Evolutionary conservation across 768 basidiomycete species (phyloP).

Genomic region (Macrolepiota albuminosa): DNA sequence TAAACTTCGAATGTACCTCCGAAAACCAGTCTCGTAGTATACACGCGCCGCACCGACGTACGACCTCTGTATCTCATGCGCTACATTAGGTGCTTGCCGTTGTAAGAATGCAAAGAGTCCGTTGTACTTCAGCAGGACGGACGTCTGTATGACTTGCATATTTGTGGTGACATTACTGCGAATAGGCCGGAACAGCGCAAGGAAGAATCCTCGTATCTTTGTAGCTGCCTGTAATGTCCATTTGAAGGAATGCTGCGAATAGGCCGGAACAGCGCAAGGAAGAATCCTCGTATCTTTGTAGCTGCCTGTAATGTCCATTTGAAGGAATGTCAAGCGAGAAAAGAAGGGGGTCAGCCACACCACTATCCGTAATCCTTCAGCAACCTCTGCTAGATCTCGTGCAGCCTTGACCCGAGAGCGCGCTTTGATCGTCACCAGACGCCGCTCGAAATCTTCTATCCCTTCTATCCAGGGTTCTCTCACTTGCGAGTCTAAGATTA

Average conservation of each 20-base stretch:
- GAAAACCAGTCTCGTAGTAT: slow-evolving; percentile 94
- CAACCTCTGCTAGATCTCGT: slow-evolving; percentile 74
- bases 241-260: slow-evolving; percentile 42
- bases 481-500: slow-evolving; percentile 81
- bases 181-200: slow-evolving; percentile 79
- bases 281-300: slow-evolving; percentile 83
- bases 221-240: slow-evolving; percentile 63
- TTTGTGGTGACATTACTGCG: slow-evolving; percentile 83
- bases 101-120: slow-evolving; percentile 82
- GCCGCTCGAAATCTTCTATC: slow-evolving; percentile 76
- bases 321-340: background rate
- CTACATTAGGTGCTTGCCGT: slow-evolving; percentile 75
- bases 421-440: slow-evolving; percentile 61
- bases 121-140: slow-evolving; percentile 78
- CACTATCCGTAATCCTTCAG: slow-evolving; percentile 84
- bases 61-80: slow-evolving; percentile 82
- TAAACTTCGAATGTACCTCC: slow-evolving; percentile 82
- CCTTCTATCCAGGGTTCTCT: slow-evolving; percentile 85
- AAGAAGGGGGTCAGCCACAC: slow-evolving; percentile 20
- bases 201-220: slow-evolving; percentile 84
- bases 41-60: slow-evolving; percentile 80
- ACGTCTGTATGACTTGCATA: slow-evolving; percentile 88
- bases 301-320: slow-evolving; percentile 59
- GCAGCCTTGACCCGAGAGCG: slow-evolving; percentile 85
- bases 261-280: slow-evolving; percentile 78